A percentile compares a stretch with the other conserved stretches of the same genome.
Conservation (phyloP, 2,329 filamentous ascomycete species). For the Metarhizium sp. region DNA sequence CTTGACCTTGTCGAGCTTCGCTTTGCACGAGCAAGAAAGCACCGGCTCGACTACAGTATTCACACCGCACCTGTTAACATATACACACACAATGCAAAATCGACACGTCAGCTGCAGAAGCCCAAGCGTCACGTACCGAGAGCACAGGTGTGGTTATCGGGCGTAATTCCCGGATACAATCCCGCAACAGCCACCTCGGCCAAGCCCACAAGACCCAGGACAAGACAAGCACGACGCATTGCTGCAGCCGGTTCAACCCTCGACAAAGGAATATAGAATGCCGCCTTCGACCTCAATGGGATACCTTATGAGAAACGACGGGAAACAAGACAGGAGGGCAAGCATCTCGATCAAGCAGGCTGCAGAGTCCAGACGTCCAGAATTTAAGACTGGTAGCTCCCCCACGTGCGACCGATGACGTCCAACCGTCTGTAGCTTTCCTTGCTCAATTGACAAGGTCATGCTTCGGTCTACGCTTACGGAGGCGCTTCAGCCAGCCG, state of each 20-base stretch:
- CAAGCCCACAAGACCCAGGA: background rate
- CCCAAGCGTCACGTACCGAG: slow-evolving; percentile 23
- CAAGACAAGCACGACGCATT: slow-evolving; percentile 1
- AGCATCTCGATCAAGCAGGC: background rate
- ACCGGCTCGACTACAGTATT: slow-evolving; percentile 10
- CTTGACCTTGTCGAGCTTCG: slow-evolving; percentile 29
- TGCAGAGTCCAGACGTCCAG: background rate
- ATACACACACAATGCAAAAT: background rate
- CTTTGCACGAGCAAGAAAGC: slow-evolving; percentile 40
- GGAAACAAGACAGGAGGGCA: background rate
- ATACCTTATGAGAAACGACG: background rate
- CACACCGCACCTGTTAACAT: background rate
- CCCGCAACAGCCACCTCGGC: slow-evolving; percentile 20
- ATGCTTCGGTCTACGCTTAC: background rate
- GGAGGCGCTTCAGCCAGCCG: background rate
- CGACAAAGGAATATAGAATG: background rate
- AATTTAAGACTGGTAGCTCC: background rate
- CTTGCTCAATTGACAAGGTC: background rate
- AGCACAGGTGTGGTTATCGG: slow-evolving; percentile 47
- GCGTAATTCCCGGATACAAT: slow-evolving; percentile 34
- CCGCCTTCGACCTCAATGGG: background rate
- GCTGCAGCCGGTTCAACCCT: background rate
- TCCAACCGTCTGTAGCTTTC: background rate
- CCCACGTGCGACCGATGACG: background rate
- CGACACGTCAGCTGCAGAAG: too few relatives aligned